These are phyloP conservation scores for Cucumis hystrix DNA, from an alignment of 306 rosid species.

Conservation along the genomic window DNA sequence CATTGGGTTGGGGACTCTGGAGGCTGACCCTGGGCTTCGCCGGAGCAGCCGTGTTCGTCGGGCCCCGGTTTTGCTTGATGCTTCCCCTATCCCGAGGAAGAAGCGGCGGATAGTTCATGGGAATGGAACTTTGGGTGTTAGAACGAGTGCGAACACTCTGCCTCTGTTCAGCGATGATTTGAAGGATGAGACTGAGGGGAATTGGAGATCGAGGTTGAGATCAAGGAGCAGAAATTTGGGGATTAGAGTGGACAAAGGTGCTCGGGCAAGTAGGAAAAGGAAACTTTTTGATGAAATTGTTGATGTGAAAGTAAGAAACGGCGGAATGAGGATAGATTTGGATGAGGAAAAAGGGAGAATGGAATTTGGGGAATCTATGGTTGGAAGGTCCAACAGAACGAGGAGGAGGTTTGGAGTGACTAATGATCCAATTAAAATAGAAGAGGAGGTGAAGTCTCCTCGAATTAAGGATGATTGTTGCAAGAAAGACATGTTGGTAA, in stretches of 20 bases:
- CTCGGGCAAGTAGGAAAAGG: slow-evolving; percentile 37
- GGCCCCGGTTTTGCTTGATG: slow-evolving; percentile 73
- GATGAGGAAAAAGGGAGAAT: slow-evolving; percentile 25
- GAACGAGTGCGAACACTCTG: slow-evolving; percentile 16
- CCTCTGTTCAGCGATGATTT: slow-evolving; percentile 8
- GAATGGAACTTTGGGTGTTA: slow-evolving; percentile 17
- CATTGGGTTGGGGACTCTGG: slow-evolving; percentile 13
- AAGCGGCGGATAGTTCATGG: slow-evolving; percentile 34
- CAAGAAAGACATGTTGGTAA: background rate
- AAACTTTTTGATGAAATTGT: slow-evolving; percentile 32
- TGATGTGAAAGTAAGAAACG: slow-evolving; percentile 15
- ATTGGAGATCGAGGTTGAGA: slow-evolving; percentile 65
- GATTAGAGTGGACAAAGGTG: slow-evolving; percentile 23
- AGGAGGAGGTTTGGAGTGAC: slow-evolving; percentile 34
- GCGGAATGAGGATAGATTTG: slow-evolving; percentile 12
- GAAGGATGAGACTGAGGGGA: slow-evolving; percentile 12
- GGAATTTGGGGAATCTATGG: slow-evolving; percentile 30
- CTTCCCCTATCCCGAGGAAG: slow-evolving; percentile 55
- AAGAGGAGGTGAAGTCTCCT: slow-evolving; percentile 16
- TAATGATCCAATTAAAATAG: slow-evolving; percentile 18
- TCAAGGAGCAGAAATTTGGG: slow-evolving; percentile 29
- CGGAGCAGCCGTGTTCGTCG: slow-evolving; percentile 76
- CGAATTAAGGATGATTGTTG: background rate
- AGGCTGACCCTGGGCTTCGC: slow-evolving; percentile 34
- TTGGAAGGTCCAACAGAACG: slow-evolving; percentile 41